These are phyloP conservation scores for Yamadazyma buinensis DNA, from an alignment of 1,139 yeast species.

Conservation along the genomic window DNA sequence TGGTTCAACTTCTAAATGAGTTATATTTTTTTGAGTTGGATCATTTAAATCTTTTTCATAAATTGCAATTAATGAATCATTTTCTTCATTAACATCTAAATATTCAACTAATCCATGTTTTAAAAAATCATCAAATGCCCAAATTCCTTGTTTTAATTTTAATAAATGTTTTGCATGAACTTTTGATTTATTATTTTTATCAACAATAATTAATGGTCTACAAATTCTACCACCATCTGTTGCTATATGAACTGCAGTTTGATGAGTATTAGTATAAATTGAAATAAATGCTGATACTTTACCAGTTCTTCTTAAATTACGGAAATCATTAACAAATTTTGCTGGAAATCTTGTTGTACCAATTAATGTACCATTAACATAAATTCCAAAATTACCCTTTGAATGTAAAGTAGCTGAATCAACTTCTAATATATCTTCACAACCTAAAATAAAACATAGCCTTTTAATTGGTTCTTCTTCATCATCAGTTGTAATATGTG, in stretches of 20 bases:
- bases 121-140: conserved; percentile 88
- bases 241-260: conserved; percentile 91
- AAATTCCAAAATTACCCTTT: conserved; percentile 75
- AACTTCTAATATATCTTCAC: conserved; percentile 76
- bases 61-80: conserved; percentile 88
- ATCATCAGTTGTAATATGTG: conserved; percentile 97
- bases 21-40: conserved; percentile 33
- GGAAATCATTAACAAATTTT: conserved; percentile 72
- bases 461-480: conserved; percentile 86
- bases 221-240: conserved; percentile 99
- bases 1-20: conserved; percentile 95
- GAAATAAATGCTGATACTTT: conserved; percentile 88
- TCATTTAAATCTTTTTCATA: conserved; percentile 57
- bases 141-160: conserved; percentile 59
- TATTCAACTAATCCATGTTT: conserved; percentile 87
- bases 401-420: conserved; percentile 84
- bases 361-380: conserved; percentile 87
- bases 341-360: conserved; percentile 88
- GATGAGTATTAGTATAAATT: conserved; percentile 85
- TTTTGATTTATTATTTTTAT: conserved; percentile 59
- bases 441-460: conserved; percentile 79
- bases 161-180: conserved; percentile 70
- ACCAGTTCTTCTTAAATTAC: conserved; percentile 79
- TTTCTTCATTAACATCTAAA: conserved; percentile 96
- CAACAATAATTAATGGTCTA: conserved; percentile 88